Conservation (phyloP, 768 basidiomycete genomes). For the Mycena alexandri region DNA sequence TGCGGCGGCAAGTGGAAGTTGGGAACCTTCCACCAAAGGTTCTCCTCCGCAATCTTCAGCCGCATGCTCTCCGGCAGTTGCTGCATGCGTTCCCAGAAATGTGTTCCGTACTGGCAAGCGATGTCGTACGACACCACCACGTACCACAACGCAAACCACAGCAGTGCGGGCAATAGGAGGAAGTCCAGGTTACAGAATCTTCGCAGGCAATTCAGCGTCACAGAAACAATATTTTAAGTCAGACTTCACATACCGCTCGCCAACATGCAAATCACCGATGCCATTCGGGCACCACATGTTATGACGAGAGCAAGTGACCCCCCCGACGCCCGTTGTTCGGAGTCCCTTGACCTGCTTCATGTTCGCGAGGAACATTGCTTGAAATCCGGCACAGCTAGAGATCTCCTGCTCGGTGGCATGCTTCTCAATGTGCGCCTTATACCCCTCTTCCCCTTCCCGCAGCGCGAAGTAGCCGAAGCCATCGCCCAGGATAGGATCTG, state of each 20-base stretch:
- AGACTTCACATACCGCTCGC: constrained; percentile 31
- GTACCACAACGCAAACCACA: neutral
- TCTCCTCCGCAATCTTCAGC: neutral
- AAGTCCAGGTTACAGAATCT: constrained; percentile 41
- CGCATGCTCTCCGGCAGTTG: neutral
- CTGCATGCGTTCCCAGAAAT: constrained; percentile 8
- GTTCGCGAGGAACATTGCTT: neutral
- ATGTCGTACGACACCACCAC: constrained; percentile 34
- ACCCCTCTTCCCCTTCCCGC: neutral
- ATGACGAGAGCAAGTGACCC: constrained; percentile 8
- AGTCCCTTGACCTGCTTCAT: neutral
- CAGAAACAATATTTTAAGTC: too few relatives aligned
- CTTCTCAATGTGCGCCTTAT: neutral
- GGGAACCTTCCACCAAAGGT: constrained; percentile 26
- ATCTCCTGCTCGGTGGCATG: constrained; percentile 3
- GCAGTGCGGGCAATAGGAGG: constrained; percentile 19
- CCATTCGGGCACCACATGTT: constrained; percentile 29
- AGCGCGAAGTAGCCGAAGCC: constrained; percentile 2
- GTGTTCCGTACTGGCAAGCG: constrained; percentile 25
- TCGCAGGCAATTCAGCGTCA: neutral
- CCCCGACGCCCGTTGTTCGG: constrained; percentile 12
- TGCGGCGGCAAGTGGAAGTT: constrained; percentile 24
- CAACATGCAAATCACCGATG: constrained; percentile 38
- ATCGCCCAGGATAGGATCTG: constrained; percentile 1
- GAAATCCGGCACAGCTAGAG: constrained; percentile 16